phyloP scores from a whole-genome alignment of 805 yeast species.

The Dipodascus albidus region DNA sequence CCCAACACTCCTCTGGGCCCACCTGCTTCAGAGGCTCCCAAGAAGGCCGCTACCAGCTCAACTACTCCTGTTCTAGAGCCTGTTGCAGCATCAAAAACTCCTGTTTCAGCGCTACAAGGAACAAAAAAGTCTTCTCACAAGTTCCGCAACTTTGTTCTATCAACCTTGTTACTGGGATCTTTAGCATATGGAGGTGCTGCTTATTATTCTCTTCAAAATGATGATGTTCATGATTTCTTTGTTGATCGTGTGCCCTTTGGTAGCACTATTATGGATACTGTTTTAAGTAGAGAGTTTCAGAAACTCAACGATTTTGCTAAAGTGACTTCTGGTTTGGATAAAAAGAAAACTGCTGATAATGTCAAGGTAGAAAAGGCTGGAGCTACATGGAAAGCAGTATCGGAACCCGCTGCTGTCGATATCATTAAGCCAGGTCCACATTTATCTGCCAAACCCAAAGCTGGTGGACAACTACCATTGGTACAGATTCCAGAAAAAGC shows the following conservation, averaged over 20 bases:
- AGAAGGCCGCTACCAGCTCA: not conserved
- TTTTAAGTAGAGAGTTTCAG: slow-evolving; percentile 32
- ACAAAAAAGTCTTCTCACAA: slow-evolving; percentile 16
- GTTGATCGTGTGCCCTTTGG: slow-evolving; percentile 56
- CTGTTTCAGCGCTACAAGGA: too few species aligned
- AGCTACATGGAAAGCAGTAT: slow-evolving; percentile 7
- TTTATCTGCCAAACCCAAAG: slow-evolving; percentile 18
- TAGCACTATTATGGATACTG: slow-evolving; percentile 38
- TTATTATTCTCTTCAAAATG: slow-evolving; percentile 43
- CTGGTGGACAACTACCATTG: slow-evolving; percentile 11
- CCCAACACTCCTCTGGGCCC: too few species aligned
- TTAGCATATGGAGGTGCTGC: slow-evolving; percentile 48
- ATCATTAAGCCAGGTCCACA: slow-evolving; percentile 2
- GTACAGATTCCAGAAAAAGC: slow-evolving; percentile 11
- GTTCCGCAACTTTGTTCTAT: slow-evolving; percentile 22
- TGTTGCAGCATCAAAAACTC: too few species aligned
- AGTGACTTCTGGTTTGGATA: not conserved
- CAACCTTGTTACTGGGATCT: slow-evolving; percentile 18
- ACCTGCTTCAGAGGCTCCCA: not conserved
- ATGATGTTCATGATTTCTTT: slow-evolving; percentile 49
- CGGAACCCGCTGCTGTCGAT: slow-evolving; percentile 5
- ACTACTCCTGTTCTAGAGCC: not conserved
- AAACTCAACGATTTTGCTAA: slow-evolving; percentile 14
- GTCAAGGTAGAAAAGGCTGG: slow-evolving; percentile 16
- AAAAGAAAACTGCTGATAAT: slow-evolving; percentile 3